Percentiles rank a stretch among this genome's conserved stretches.
phyloP scores from a whole-genome alignment of 768 basidiomycete genomes.

The Paxillus rubicundulus region DNA sequence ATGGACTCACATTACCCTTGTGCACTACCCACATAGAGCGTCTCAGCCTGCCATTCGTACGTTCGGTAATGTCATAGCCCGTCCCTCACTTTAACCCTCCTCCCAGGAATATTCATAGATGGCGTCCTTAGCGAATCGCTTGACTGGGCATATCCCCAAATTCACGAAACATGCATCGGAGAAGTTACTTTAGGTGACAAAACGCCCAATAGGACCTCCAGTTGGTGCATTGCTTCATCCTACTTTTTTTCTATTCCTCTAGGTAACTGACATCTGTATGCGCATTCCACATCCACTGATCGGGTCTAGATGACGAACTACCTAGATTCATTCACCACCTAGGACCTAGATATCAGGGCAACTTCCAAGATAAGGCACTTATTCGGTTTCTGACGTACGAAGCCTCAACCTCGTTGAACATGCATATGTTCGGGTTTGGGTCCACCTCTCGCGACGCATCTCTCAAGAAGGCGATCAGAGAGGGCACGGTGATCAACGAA shows the following conservation, averaged over 20 bases:
- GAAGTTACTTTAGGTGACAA: slow-evolving; percentile 59
- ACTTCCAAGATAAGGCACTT: slow-evolving; percentile 70
- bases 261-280: slow-evolving; percentile 34
- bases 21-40: slow-evolving; percentile 58
- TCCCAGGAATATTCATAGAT: slow-evolving; percentile 69
- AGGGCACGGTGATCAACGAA: slow-evolving; percentile 41
- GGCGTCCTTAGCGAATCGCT: slow-evolving; percentile 63
- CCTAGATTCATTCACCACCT: slow-evolving; percentile 77
- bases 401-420: slow-evolving; percentile 78
- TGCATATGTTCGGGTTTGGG: slow-evolving; percentile 59
- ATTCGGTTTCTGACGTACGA: slow-evolving; percentile 82
- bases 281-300: slow-evolving; percentile 13
- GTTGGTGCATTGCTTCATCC: slow-evolving; percentile 68
- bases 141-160: slow-evolving; percentile 62
- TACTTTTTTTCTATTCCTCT: slow-evolving; percentile 60
- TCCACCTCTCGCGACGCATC: slow-evolving; percentile 38
- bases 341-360: slow-evolving; percentile 72
- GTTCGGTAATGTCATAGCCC: slow-evolving; percentile 16
- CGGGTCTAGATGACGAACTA: slow-evolving; percentile 57
- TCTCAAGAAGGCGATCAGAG: slow-evolving; percentile 39
- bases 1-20: slow-evolving; percentile 73
- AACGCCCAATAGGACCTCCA: slow-evolving; percentile 33
- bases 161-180: slow-evolving; percentile 35
- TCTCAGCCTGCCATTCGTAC: slow-evolving; percentile 61
- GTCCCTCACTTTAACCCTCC: slow-evolving; percentile 1